Conservation (phyloP, 768 basidiomycete genomes). For the Suillus clintonianus region DNA sequence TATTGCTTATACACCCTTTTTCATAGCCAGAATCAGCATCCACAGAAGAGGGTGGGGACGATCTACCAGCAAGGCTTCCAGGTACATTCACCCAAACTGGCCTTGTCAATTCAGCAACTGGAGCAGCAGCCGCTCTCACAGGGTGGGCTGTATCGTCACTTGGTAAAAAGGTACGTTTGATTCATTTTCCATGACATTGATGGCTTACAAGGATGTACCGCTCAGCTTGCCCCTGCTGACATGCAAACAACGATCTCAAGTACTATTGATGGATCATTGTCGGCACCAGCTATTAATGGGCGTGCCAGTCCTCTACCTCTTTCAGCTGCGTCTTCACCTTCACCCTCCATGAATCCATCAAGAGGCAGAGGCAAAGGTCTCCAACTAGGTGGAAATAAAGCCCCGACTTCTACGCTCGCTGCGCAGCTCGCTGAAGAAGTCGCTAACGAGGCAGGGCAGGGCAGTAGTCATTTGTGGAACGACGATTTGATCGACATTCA, state of each 20-base stretch:
- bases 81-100: constrained; percentile 31
- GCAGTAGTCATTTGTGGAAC: constrained; percentile 61
- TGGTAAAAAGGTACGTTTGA: constrained; percentile 66
- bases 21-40: constrained; percentile 58
- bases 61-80: constrained; percentile 27
- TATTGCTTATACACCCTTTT: not conserved
- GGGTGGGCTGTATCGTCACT: constrained; percentile 96
- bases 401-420: constrained; percentile 42
- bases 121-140: constrained; percentile 88
- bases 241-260: constrained; percentile 65
- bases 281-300: constrained; percentile 37
- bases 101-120: constrained; percentile 83
- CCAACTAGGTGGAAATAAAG: constrained; percentile 66
- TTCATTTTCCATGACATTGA: not conserved
- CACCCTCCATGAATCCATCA: constrained; percentile 21
- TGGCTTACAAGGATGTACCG: not conserved
- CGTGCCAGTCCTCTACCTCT: not conserved
- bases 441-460: constrained; percentile 32
- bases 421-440: constrained; percentile 63
- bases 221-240: constrained; percentile 70
- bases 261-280: constrained; percentile 41
- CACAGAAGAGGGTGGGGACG: constrained; percentile 36
- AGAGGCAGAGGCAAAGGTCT: constrained; percentile 59
- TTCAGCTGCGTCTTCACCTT: not conserved
- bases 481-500: constrained; percentile 92